Base-by-base conservation (phyloP, 305 asterid genomes). In the Petunia hybrid region DNA sequence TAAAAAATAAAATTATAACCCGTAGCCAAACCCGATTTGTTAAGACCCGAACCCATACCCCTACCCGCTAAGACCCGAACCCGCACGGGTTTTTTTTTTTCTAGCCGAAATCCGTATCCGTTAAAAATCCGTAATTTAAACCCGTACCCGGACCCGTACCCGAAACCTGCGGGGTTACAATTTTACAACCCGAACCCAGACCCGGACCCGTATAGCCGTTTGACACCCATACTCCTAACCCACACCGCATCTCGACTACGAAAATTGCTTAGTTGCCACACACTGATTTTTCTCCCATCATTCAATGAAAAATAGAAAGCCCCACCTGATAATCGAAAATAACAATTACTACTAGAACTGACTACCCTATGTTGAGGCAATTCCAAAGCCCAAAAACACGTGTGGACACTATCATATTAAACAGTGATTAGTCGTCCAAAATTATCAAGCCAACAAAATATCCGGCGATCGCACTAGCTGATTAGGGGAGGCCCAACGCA, bases 391-490 rank as follows among this genome's bases (percentile, higher is more conserved):
- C 66, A 61, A 2, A 31, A 4, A 61, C 40, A 22, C 66, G 7
- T 61, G 13, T 7, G 38, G 12, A 60, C 40, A 60, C 66, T 60
- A 60, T 60, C 39, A 2, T 60, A 60, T 16, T 22, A 22, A 22
- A 31, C 66, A 60, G 13, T 60, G 66, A 31, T 60, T 14, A 31
- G 67, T 62, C 41, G 41, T 31, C 36, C 31, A 22, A 22, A 22
- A 41, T 62, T 31, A 14, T 31, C 67, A 62, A 62, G 39, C 67
- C 67, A 62, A 62, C 67, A 62, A 14, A 62, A 62, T 35, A 62
- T 31, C 67, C 67, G 8, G 31, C 67, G 5, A 35, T 62, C 41
- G 8, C 67, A 62, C 14, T 2, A 62, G 40, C 40, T 61, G 66
- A 61, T 60, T 22, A 22, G 31, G 31, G 31, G 31, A 22, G 31